A percentile compares a stretch with the other conserved stretches of the same genome.
Evolutionary conservation across 306 rosid species (phyloP).

Genomic region (Begonia masoniana): DNA sequence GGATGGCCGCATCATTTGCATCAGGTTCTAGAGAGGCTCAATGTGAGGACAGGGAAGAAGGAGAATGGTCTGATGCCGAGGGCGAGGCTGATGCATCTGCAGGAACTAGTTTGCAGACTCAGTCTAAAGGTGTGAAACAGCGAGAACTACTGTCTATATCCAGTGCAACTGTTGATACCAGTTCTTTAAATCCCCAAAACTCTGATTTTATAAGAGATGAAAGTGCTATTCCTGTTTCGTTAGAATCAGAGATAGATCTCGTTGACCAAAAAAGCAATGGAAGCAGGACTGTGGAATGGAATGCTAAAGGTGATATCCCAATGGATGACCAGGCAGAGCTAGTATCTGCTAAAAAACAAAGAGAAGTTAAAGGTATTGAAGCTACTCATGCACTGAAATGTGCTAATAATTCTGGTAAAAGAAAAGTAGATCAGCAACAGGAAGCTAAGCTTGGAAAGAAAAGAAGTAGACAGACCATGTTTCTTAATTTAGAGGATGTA

Average conservation of each 20-base stretch:
- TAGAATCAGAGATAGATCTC: conserved; percentile 34
- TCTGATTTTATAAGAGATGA: conserved; percentile 30
- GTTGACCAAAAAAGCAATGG: conserved; percentile 35
- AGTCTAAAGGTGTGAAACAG: conserved; percentile 33
- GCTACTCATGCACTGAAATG: conserved; percentile 62
- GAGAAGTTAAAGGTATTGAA: conserved; percentile 78
- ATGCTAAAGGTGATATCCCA: conserved; percentile 41
- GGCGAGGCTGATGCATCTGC: conserved; percentile 45
- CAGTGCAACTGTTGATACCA: conserved; percentile 25
- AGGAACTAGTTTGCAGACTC: conserved; percentile 28
- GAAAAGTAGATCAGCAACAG: conserved; percentile 69
- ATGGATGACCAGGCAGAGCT: conserved; percentile 52
- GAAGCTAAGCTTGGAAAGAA: conserved; percentile 94
- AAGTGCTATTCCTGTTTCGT: conserved; percentile 28
- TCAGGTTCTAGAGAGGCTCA: conserved; percentile 23
- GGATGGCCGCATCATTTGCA: conserved; percentile 22
- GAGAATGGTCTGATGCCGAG: conserved; percentile 97
- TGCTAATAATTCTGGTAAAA: conserved; percentile 75
- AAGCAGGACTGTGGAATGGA: conserved; percentile 42
- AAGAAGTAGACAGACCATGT: conserved; percentile 86
- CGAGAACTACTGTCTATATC: conserved; percentile 24
- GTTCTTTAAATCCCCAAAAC: conserved; percentile 25
- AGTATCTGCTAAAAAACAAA: conserved; percentile 42
- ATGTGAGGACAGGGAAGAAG: conserved; percentile 81
- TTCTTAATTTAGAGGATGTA: conserved; percentile 92